These are phyloP conservation scores for Chenopodium quinoa DNA, from an alignment of 148 eudicot species.

Conservation along the genomic window DNA sequence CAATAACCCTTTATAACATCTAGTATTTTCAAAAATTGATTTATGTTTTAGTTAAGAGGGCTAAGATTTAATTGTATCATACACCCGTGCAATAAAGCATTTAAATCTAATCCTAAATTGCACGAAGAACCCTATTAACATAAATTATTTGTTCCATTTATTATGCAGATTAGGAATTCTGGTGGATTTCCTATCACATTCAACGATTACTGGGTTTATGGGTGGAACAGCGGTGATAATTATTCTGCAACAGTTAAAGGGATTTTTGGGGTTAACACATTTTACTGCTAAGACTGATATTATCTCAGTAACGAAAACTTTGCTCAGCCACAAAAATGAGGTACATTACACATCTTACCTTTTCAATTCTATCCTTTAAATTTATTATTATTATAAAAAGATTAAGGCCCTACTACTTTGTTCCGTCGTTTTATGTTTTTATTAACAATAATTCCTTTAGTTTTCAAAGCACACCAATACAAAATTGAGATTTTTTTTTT, in stretches of 20 bases:
- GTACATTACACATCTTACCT: constrained; percentile 31
- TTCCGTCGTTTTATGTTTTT: neutral
- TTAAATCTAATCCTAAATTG: too few species aligned
- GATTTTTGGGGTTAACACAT: constrained; percentile 64
- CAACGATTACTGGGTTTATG: constrained; percentile 90
- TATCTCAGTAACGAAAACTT: constrained; percentile 45
- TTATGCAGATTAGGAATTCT: constrained; percentile 66
- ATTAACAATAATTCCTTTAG: too few species aligned
- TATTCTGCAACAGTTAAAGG: constrained; percentile 77
- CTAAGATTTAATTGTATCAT: too few species aligned
- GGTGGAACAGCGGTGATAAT: constrained; percentile 86
- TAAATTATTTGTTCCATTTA: neutral
- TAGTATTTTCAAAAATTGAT: too few species aligned
- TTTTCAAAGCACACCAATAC: too few species aligned
- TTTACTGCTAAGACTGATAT: constrained; percentile 66
- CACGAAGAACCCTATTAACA: too few species aligned
- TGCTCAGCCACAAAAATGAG: constrained; percentile 50
- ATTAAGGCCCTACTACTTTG: neutral
- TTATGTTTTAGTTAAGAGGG: too few species aligned
- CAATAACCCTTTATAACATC: too few species aligned
- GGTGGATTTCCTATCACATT: constrained; percentile 90
- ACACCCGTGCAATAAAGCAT: too few species aligned
- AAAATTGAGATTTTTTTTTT: too few species aligned
- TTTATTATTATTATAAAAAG: neutral
- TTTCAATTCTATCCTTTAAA: neutral